Evolutionary conservation across 192 early-diverging fungal genomes (phyloP), one percentile per base, ranked within the genome.

Genomic region (Dissophora globulifera): DNA sequence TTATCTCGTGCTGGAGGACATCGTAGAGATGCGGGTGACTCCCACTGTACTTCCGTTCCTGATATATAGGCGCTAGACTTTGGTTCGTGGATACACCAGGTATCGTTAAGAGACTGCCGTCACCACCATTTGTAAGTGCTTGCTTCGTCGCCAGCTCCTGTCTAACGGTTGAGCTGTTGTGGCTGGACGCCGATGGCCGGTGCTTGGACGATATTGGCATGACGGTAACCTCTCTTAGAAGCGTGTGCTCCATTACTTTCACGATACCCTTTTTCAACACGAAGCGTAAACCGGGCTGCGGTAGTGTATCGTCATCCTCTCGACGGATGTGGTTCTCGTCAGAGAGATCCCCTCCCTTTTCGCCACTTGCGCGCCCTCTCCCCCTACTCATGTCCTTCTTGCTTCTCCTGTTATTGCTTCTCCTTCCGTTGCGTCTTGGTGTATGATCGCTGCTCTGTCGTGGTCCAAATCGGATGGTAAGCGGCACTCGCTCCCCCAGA

Each of bases 261-360:
- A 76, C 22, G 7, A 76, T 60, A 0, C 72, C 72, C 46, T 76
- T 76, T 40, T 76, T 76, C 45, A 76, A 51, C 10, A 67, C 58
- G 30, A 76, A 76, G 7, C 72, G 72, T 38, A 27, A 25, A n/a
- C 17, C 12, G n/a, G n/a, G n/a, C n/a, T n/a, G n/a, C 43, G 43
- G 43, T 17, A 17, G 12, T n/a, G n/a, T 4, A n/a, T 4, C 17
- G 12, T 45, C 29, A 50, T 45, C 58, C 58, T 48, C 42, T 7
- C n/a, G 20, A 17, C 32, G 45, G 23, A 23, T 15, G 43, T 47
- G 26, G 15, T 17, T 31, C 5, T 47, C 25, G n/a, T 58, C 40
- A 23, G n/a, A n/a, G n/a, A n/a, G n/a, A n/a, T n/a, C n/a, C n/a
- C n/a, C n/a, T n/a, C n/a, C n/a, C n/a, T n/a, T n/a, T n/a, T n/a